Evolutionary conservation across 768 basidiomycete genomes (phyloP).

Genomic region (Tulasnella sp.): DNA sequence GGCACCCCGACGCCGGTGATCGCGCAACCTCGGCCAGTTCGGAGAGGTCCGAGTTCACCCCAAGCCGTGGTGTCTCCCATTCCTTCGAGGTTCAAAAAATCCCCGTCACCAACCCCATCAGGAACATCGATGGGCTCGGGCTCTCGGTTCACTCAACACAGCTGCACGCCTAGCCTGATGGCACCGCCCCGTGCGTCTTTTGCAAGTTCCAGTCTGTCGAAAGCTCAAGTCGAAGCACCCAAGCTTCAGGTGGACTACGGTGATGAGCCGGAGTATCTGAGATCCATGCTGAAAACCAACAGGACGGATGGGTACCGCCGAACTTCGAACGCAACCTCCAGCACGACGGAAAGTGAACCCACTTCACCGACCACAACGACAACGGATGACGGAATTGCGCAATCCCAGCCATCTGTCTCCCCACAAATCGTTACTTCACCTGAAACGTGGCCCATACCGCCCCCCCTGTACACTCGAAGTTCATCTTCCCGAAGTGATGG

Average conservation of each 20-base stretch:
- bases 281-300: constrained; percentile 60
- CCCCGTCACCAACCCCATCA: constrained; percentile 8
- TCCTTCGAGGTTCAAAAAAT: constrained; percentile 4
- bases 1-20: neutral
- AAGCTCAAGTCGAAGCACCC: constrained; percentile 68
- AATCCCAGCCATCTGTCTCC: neutral
- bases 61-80: constrained; percentile 11
- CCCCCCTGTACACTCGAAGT: neutral
- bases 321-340: neutral
- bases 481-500: neutral
- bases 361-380: neutral
- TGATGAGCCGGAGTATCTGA: constrained; percentile 71
- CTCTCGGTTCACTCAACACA: neutral
- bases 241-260: constrained; percentile 79
- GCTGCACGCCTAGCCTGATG: constrained; percentile 22
- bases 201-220: constrained; percentile 63
- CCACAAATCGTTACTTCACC: neutral
- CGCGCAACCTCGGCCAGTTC: neutral
- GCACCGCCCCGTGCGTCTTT: constrained; percentile 49
- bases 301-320: constrained; percentile 7
- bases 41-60: neutral
- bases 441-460: neutral
- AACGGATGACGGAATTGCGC: neutral
- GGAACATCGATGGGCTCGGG: constrained; percentile 2
- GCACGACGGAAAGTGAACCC: neutral